Base-by-base conservation (phyloP, 192 early-diverging fungal species). In the Coemansia umbellata region DNA sequence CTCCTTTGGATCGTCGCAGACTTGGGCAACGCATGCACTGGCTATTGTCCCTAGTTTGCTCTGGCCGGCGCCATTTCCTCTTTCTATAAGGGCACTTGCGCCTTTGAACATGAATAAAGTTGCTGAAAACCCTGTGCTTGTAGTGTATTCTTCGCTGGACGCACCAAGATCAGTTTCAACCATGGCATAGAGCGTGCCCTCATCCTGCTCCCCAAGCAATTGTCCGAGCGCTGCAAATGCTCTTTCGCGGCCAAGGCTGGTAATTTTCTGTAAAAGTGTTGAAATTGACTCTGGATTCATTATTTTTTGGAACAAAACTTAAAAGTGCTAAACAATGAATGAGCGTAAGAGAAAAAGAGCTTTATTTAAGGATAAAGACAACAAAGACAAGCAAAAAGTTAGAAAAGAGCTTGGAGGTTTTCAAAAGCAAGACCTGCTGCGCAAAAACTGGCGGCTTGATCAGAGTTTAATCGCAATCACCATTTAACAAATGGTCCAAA, bases 1-100 rank as follows among this genome's bases (percentile, higher is more conserved):
- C 9, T 33, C 55, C 15, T 40, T 40, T 9, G 23, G 30, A 11
- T 74, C 71, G 17, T 74, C 71, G 57, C 71, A 67, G 40, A 74
- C 59, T 37, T 55, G 59, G 26, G 56, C 47, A 18, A 74, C 65
- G 28, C 71, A 74, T 10, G 71, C 60, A 2, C 52, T 43, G 19
- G 58, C 39, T 9, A 37, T 44, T 3, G 54, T 43, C 0, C 62
- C 63, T 7, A 72, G 37, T 5, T 56, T 44, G 0, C 26, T 18
- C 8, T 56, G 32, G 7, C 55, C 52, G 5, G 15, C 44, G 15
- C 17, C 14, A 19, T 18, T 1, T 27, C 69, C 69, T 3, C 11
- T 44, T 23, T 72, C 69, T 8, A 60, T 41, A 4, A 72, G 18
- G 8, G 69, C 48, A 44, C 69, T 56, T 18, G 51, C 53, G 8